Percentiles rank a stretch among this genome's conserved stretches.
These are phyloP conservation scores for Neurospora sp. DNA, from an alignment of 2,329 filamentous ascomycete genomes.

Conservation along the genomic window DNA sequence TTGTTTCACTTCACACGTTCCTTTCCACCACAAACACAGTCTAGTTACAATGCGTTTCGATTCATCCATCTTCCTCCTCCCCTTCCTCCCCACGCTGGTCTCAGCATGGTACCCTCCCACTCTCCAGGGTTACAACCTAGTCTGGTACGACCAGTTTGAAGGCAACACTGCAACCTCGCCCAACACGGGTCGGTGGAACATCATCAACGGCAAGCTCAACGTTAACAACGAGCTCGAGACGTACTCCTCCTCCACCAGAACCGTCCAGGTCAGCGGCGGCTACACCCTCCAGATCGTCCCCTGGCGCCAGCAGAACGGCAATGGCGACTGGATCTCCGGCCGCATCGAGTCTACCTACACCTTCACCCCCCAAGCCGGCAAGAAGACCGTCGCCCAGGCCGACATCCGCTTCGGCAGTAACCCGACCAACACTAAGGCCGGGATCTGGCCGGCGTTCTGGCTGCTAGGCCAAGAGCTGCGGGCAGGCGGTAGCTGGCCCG, in stretches of 20 bases:
- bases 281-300: slow-evolving; percentile 42
- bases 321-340: slow-evolving; percentile 37
- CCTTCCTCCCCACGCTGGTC: slow-evolving; percentile 17
- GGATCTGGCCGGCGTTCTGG: slow-evolving; percentile 46
- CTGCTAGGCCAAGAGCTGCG: slow-evolving; percentile 37
- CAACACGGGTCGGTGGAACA: slow-evolving; percentile 34
- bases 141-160: slow-evolving; percentile 37
- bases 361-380: slow-evolving; percentile 32
- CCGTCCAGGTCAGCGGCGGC: slow-evolving; percentile 41
- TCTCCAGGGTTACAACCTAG: slow-evolving; percentile 29
- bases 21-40: not conserved
- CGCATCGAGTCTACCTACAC: slow-evolving; percentile 37
- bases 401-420: slow-evolving; percentile 34
- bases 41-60: slow-evolving; percentile 8
- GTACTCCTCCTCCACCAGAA: slow-evolving; percentile 33
- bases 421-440: slow-evolving; percentile 29
- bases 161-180: slow-evolving; percentile 29
- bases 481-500: slow-evolving; percentile 35
- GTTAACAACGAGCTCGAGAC: slow-evolving; percentile 40
- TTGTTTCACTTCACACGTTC: not conserved
- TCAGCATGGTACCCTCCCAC: slow-evolving; percentile 27
- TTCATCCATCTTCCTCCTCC: slow-evolving; percentile 3
- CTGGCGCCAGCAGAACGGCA: slow-evolving; percentile 22
- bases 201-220: slow-evolving; percentile 31
- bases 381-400: slow-evolving; percentile 33